These are phyloP conservation scores for Prototheca wickerhamii DNA, from an alignment of 163 green algal genomes.

Conservation along the genomic window DNA sequence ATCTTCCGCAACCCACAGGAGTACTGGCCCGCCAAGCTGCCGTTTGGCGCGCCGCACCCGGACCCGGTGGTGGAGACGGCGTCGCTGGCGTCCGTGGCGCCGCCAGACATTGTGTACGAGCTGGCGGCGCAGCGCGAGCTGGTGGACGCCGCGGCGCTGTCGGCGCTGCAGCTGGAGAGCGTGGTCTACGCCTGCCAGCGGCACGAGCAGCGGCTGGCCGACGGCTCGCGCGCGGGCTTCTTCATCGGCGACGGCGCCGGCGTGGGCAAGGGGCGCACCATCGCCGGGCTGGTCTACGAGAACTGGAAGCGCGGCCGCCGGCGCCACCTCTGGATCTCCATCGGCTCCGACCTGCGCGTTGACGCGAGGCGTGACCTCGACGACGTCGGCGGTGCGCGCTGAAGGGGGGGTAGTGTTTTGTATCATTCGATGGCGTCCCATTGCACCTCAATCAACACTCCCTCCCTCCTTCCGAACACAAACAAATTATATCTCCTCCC, in stretches of 20 bases:
- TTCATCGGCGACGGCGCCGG: constrained; percentile 50
- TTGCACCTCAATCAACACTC: constrained; percentile 55
- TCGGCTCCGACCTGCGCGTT: constrained; percentile 56
- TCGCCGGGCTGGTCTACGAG: constrained; percentile 73
- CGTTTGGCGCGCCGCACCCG: constrained; percentile 44
- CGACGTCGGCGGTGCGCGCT: constrained; percentile 47
- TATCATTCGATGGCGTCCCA: neutral
- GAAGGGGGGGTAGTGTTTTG: neutral
- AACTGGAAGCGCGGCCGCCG: constrained; percentile 48
- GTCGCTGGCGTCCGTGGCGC: constrained; percentile 50
- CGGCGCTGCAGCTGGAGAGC: constrained; percentile 68
- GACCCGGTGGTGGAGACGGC: constrained; percentile 66
- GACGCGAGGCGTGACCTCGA: constrained; percentile 57
- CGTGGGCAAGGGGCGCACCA: constrained; percentile 74
- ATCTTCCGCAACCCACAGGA: constrained; percentile 11
- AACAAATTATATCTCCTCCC: constrained; percentile 7
- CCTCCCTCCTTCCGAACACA: constrained; percentile 45
- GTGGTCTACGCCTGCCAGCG: constrained; percentile 73
- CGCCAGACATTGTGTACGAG: constrained; percentile 47
- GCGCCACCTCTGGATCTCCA: constrained; percentile 70
- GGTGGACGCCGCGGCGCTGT: constrained; percentile 48
- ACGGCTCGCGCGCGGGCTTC: constrained; percentile 35
- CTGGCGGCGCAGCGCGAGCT: constrained; percentile 31
- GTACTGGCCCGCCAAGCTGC: constrained; percentile 41
- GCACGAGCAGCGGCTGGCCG: constrained; percentile 61